These are phyloP conservation scores for Buxus sempervirens DNA, from an alignment of 164 flowering plant genomes.

Conservation along the genomic window DNA sequence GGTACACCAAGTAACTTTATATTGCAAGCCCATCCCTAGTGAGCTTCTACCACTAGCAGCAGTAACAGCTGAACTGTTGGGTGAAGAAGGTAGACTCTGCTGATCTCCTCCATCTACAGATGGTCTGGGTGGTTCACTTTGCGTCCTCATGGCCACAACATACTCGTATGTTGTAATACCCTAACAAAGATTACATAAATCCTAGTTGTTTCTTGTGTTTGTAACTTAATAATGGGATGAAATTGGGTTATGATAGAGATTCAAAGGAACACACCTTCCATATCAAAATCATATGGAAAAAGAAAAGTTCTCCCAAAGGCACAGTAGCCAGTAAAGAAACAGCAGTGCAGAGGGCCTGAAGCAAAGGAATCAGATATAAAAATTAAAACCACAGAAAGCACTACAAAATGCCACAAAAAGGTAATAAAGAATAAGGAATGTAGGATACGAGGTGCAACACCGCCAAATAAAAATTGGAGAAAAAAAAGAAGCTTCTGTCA, in stretches of 20 bases:
- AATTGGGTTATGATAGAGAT: slow-evolving; percentile 1
- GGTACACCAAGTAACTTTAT: slow-evolving; percentile 94
- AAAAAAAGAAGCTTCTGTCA: too few relatives aligned
- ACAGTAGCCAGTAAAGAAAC: slow-evolving; percentile 71
- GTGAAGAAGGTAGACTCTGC: slow-evolving; percentile 83
- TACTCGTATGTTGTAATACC: slow-evolving; percentile 95
- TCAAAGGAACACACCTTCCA: slow-evolving; percentile 50
- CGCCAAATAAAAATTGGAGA: too few relatives aligned
- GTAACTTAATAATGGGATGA: neutral
- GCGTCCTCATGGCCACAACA: slow-evolving; percentile 92
- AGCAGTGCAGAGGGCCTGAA: slow-evolving; percentile 71
- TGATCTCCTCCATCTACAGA: slow-evolving; percentile 78
- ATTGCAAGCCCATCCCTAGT: slow-evolving; percentile 68
- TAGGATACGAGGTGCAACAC: too few relatives aligned
- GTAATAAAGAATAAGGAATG: too few relatives aligned
- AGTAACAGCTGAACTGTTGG: slow-evolving; percentile 80
- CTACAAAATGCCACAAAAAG: neutral
- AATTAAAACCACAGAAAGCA: neutral
- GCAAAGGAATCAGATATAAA: slow-evolving; percentile 3
- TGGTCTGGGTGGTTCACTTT: slow-evolving; percentile 90
- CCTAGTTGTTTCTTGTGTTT: neutral
- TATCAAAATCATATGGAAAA: slow-evolving; percentile 78
- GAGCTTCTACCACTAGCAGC: slow-evolving; percentile 90
- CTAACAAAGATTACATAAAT: slow-evolving; percentile 28
- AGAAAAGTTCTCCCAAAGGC: slow-evolving; percentile 80